A percentile compares a stretch with the other conserved stretches of the same genome.
These are phyloP conservation scores for Limonium bicolor DNA, from an alignment of 148 eudicot species.

Conservation along the genomic window DNA sequence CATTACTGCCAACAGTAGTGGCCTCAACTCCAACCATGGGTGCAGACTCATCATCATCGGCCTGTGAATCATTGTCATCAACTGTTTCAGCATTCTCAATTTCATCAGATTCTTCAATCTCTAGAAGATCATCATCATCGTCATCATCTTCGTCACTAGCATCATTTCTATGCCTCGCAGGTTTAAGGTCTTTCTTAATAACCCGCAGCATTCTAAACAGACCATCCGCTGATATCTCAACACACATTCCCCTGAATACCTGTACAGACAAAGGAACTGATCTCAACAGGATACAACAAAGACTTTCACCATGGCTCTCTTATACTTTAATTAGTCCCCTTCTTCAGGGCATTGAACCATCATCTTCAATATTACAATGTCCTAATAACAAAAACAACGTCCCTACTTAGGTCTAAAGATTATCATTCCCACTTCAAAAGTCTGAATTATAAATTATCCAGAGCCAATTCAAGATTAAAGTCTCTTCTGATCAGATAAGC, in stretches of 20 bases:
- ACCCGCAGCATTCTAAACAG: slow-evolving; percentile 75
- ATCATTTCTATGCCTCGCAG: slow-evolving; percentile 56
- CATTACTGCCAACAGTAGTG: slow-evolving; percentile 12
- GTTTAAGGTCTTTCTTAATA: slow-evolving; percentile 89
- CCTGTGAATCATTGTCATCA: slow-evolving; percentile 33
- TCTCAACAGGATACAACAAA: not conserved
- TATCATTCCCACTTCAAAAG: too few relatives aligned
- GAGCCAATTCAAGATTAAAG: too few relatives aligned
- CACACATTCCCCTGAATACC: slow-evolving; percentile 77
- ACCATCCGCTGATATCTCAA: slow-evolving; percentile 64
- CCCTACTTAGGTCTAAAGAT: too few relatives aligned
- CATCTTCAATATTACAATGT: too few relatives aligned
- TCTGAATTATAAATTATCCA: too few relatives aligned
- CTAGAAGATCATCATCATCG: slow-evolving; percentile 54
- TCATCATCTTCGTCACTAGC: slow-evolving; percentile 43
- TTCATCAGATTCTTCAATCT: slow-evolving; percentile 58
- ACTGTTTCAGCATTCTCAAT: slow-evolving; percentile 56
- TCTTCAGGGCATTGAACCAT: too few relatives aligned
- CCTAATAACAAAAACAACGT: too few relatives aligned
- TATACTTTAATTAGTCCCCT: too few relatives aligned
- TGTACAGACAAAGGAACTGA: slow-evolving; percentile 12
- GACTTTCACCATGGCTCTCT: too few relatives aligned
- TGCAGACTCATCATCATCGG: too few relatives aligned
- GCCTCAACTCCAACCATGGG: slow-evolving; percentile 26
- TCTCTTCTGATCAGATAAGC: too few relatives aligned